These are phyloP conservation scores for Lophiostoma macrostomum DNA, from an alignment of 495 filamentous ascomycete species.

Conservation along the genomic window DNA sequence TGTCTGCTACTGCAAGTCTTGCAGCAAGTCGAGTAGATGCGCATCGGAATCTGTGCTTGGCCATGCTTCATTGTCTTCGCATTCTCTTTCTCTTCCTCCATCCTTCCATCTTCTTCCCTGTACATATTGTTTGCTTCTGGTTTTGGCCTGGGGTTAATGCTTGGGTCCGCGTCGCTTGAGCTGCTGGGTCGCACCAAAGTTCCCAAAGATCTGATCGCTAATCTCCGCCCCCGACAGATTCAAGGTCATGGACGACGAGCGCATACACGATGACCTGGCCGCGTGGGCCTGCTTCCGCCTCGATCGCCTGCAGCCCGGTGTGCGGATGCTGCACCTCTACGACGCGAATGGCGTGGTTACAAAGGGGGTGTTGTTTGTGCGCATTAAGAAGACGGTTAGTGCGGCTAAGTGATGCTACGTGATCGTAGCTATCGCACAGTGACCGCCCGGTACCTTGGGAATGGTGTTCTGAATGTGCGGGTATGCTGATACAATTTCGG, in stretches of 20 bases:
- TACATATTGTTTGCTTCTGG: no score
- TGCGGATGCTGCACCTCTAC: constrained; percentile 70
- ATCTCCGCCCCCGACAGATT: constrained; percentile 54
- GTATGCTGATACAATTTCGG: no score
- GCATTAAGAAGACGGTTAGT: constrained; percentile 54
- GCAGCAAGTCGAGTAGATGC: no score
- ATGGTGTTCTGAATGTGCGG: background rate
- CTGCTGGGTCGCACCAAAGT: background rate
- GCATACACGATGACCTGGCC: constrained; percentile 66
- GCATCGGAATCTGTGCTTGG: no score
- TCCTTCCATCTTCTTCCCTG: no score
- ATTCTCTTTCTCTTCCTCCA: no score
- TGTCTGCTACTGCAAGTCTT: no score
- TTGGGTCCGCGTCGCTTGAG: no score
- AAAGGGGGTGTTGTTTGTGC: constrained; percentile 66
- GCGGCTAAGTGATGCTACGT: background rate
- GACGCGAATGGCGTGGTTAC: constrained; percentile 60
- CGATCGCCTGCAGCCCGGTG: constrained; percentile 71
- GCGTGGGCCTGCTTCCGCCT: constrained; percentile 87
- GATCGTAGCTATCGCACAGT: background rate
- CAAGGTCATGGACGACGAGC: constrained; percentile 78
- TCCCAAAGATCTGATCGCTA: background rate
- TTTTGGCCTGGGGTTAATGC: no score
- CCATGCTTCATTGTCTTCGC: no score
- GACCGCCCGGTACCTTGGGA: background rate